Evolutionary conservation across 2,329 filamentous ascomycete species (phyloP).

Genomic region (Nemania diffusa): DNA sequence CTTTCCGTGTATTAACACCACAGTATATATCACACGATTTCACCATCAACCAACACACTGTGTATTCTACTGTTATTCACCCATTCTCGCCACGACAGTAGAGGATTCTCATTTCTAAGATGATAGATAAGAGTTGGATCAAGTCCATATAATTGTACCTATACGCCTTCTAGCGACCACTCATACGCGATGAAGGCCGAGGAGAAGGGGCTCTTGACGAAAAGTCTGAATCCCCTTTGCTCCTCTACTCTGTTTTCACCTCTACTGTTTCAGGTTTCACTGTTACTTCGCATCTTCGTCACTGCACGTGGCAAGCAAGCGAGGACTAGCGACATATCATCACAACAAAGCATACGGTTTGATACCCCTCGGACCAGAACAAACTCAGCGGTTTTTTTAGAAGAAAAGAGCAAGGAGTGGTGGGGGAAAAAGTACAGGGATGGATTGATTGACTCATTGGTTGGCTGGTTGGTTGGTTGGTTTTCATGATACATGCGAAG

Average conservation of each 20-base stretch:
- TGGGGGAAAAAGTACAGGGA: neutral
- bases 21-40: conserved; percentile 4
- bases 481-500: conserved; percentile 8
- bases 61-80: neutral
- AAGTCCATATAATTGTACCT: conserved; percentile 17
- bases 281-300: conserved; percentile 8
- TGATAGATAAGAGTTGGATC: conserved; percentile 27
- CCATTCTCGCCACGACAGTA: neutral
- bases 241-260: neutral
- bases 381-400: conserved; percentile 1
- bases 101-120: conserved; percentile 5
- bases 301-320: conserved; percentile 25
- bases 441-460: neutral
- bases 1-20: neutral
- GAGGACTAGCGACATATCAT: conserved; percentile 26
- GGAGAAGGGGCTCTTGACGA: neutral
- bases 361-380: conserved; percentile 24
- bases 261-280: neutral
- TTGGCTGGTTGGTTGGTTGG: neutral
- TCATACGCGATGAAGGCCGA: neutral
- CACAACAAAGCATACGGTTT: conserved; percentile 25
- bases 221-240: neutral
- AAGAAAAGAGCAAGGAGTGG: neutral
- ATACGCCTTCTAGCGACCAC: neutral
- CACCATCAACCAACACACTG: neutral